A percentile compares a stretch with the other conserved stretches of the same genome.
These are phyloP conservation scores for Kregervanrija pseudodelftensis DNA, from an alignment of 805 yeast species.

Conservation along the genomic window DNA sequence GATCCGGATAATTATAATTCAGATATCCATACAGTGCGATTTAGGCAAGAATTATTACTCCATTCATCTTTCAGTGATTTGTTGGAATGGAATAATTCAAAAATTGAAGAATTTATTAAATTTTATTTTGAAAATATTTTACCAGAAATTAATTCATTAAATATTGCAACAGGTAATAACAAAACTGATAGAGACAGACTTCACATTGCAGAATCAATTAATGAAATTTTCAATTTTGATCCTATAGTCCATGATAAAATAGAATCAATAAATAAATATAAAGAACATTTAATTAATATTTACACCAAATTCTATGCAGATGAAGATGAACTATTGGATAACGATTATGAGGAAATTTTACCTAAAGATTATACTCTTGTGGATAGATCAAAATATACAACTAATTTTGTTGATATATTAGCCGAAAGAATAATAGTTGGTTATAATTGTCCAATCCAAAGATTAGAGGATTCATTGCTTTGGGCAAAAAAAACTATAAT, in stretches of 20 bases:
- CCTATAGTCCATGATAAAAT: background rate
- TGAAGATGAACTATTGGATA: conserved; percentile 10
- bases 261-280: conserved; percentile 2
- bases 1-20: conserved; percentile 4
- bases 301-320: conserved; percentile 13
- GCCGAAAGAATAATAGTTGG: background rate
- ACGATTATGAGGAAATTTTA: background rate
- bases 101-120: conserved; percentile 40
- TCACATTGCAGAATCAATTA: conserved; percentile 3
- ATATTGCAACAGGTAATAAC: conserved; percentile 2
- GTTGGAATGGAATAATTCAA: conserved; percentile 39
- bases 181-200: background rate
- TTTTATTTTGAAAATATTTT: conserved; percentile 27
- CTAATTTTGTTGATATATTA: conserved; percentile 3
- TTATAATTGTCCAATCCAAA: too few species aligned
- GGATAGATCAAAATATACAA: background rate
- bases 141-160: background rate
- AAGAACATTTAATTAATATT: conserved; percentile 7
- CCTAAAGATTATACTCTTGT: background rate
- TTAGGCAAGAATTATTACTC: conserved; percentile 13
- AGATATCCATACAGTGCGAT: conserved; percentile 8
- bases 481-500: too few species aligned
- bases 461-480: too few species aligned
- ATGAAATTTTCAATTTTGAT: conserved; percentile 1
- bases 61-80: conserved; percentile 30